Base-by-base conservation (phyloP, 2,329 filamentous ascomycete species). In the Scleromitrula shiraiana region DNA sequence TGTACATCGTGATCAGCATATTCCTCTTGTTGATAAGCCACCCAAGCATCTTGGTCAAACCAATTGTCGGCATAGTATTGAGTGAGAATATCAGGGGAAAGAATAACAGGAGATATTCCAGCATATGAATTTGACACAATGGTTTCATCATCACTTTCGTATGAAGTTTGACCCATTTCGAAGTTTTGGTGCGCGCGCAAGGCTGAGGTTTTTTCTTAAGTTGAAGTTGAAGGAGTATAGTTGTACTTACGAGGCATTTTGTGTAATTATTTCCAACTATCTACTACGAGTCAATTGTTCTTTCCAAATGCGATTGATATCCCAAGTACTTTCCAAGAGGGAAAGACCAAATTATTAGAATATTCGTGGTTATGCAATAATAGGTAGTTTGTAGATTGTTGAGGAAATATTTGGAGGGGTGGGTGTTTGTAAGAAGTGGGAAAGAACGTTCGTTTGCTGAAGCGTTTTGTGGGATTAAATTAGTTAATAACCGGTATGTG, bases 221-320 rank as follows among this genome's bases (percentile, higher is more conserved):
- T 35, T 19, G 15, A 22, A 27, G 27, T 23, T 10, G 33, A 39
- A 15, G 23, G 23, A 15, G 15, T 24, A 26, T 22, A 20, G 36
- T 38, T 6, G 19, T 15, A 46, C 43, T 46, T 40, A 46, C 43
- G n/a, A 46, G 43, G 43, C 43, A 46, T 46, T 9, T 29, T 46
- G 43, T 17, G 3, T 23, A 14, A 15, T 39, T 7, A 10, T 14
- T 32, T 2, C 10, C 26, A 30, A 43, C 4, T 24, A 36, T 43
- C 36, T 30, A 43, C 29, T 36, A 27, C 12, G 7, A 27, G 26
- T n/a, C n/a, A n/a, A 27, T 27, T 2, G n/a, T 30, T 19, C 35
- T 40, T 30, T 5, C 43, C 20, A 30, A 39, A n/a, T 46, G 23
- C 29, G 43, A 24, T 24, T 32, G 43, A 40, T 24, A 17, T 41